Percentiles rank a stretch among this genome's conserved stretches.
These are phyloP conservation scores for Alnus rubra DNA, from an alignment of 306 rosid genomes.

Conservation along the genomic window DNA sequence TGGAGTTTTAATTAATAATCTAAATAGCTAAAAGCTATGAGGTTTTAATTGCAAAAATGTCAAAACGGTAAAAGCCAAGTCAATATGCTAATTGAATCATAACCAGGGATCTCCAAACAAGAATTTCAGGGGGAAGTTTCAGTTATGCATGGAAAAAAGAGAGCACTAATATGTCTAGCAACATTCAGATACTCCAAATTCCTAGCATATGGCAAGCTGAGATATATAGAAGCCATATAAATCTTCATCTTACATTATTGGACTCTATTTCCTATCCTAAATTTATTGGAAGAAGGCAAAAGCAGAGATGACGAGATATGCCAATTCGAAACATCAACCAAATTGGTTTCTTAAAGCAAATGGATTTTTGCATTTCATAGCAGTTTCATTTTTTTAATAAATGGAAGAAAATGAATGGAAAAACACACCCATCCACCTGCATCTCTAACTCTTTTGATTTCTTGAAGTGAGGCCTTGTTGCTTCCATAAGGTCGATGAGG, in stretches of 20 bases:
- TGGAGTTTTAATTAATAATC: background rate
- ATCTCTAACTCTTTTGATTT: slow-evolving; percentile 91
- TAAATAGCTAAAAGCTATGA: background rate
- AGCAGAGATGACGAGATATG: background rate
- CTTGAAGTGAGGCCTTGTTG: slow-evolving; percentile 75
- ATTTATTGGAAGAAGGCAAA: background rate
- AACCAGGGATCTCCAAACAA: slow-evolving; percentile 12
- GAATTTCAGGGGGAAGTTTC: background rate
- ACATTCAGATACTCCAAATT: slow-evolving; percentile 13
- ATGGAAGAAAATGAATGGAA: slow-evolving; percentile 42
- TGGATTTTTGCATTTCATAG: background rate
- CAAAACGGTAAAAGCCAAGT: slow-evolving; percentile 8
- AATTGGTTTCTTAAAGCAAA: background rate
- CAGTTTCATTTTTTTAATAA: background rate
- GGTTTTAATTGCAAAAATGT: background rate
- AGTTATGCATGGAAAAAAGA: slow-evolving; percentile 3
- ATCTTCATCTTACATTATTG: slow-evolving; percentile 6
- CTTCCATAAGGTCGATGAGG: slow-evolving; percentile 96
- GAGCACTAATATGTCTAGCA: background rate
- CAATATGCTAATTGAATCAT: slow-evolving; percentile 6
- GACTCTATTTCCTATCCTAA: background rate
- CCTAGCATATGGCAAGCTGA: slow-evolving; percentile 15
- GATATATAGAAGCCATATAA: background rate
- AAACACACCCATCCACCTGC: slow-evolving; percentile 99
- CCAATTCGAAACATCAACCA: background rate